These are phyloP conservation scores for Debaryomyces fabryi DNA, from an alignment of 1,139 yeast species.

Conservation along the genomic window DNA sequence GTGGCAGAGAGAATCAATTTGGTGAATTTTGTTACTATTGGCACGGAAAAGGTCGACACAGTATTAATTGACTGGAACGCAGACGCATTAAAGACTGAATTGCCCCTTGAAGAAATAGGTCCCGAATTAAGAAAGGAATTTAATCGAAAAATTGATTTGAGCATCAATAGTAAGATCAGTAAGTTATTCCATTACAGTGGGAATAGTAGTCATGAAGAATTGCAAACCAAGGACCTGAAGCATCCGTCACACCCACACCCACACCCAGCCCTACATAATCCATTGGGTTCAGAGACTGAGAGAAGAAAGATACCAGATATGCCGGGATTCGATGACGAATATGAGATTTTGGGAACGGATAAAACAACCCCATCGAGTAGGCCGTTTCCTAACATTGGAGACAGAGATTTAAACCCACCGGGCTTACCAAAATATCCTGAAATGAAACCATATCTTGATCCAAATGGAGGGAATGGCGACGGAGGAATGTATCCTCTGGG, in stretches of 20 bases:
- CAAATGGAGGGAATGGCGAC: slow-evolving; percentile 20
- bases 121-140: slow-evolving; percentile 3
- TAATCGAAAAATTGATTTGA: slow-evolving; percentile 5
- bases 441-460: slow-evolving; percentile 43
- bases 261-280: not conserved
- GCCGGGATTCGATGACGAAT: slow-evolving; percentile 64
- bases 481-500: slow-evolving; percentile 61
- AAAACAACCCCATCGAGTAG: slow-evolving; percentile 9
- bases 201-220: not conserved
- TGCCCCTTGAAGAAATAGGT: slow-evolving; percentile 8
- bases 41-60: slow-evolving; percentile 6
- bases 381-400: slow-evolving; percentile 45
- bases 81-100: not conserved
- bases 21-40: slow-evolving; percentile 5
- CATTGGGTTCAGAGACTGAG: not conserved
- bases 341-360: slow-evolving; percentile 33
- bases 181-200: not conserved
- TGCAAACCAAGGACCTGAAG: not conserved
- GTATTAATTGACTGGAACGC: slow-evolving; percentile 6
- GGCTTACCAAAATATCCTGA: slow-evolving; percentile 47
- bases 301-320: slow-evolving; percentile 31
- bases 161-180: not conserved
- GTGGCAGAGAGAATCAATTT: slow-evolving; percentile 8
- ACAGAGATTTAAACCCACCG: slow-evolving; percentile 54
- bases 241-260: not conserved